Evolutionary conservation across 345 rosid species (phyloP), one percentile per base, ranked within the genome.

Genomic region (Syzygium oleosum): DNA sequence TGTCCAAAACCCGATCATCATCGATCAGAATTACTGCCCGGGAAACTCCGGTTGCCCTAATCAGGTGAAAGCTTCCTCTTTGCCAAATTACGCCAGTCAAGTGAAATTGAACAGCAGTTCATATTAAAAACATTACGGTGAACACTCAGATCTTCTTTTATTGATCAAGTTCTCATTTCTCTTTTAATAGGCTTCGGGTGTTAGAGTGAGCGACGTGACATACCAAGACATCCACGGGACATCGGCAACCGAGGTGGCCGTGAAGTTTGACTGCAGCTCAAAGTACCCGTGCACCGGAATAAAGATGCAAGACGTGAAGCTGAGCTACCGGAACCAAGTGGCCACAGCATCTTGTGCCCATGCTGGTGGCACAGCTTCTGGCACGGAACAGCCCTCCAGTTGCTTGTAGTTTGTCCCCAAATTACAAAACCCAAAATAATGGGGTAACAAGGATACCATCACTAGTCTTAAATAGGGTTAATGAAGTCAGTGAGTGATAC

Each of bases 1-100:
- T 65, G 94, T 91, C 85, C 43, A 86, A 49, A 92, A 92, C 87
- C 94, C 93, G 1, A 89, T 94, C 84, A 84, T 94, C 52, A 93
- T 96, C 19, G 94, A 95, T 84, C 98, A 95, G 85, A 91, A 94
- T 51, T 94, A 95, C 85, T 96, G 98, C 88, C 94, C 95, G 59
- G 25, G 46, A 43, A 43, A 88, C 46, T 73, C 90, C 14, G 89
- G 89, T 16, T 96, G 98, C 87, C 92, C 95, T 61, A 86, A 85
- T 13, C 86, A 92, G 92, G 96, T 93, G 83, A 52, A 51, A 3
- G 19, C 51, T 34, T n/a, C 2, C 17, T 19, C 52, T 78, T 54
- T 55, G 12, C 31, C 41, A 51, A 61, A 46, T 59, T 17, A n/a
- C 31, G 25, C 31, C 5, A 31, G 34, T 58, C 38, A n/a, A 43